Conservation (phyloP, 371 early-diverging fungal species). For the Coemansia sp. region DNA sequence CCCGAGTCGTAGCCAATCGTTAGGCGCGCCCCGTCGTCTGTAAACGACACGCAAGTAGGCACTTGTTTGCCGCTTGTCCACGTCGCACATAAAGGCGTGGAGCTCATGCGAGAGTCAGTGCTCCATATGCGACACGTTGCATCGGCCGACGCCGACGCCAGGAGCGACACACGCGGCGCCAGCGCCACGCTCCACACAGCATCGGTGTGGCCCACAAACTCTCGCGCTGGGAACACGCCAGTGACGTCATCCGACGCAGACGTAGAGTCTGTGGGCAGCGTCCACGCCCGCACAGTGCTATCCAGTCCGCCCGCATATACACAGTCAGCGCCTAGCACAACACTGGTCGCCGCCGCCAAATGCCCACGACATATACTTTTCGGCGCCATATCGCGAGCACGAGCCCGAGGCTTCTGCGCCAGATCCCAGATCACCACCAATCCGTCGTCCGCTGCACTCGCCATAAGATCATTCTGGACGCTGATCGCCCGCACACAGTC, state of each 20-base stretch:
- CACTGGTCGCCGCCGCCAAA: slow-evolving; percentile 44
- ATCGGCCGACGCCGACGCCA: slow-evolving; percentile 47
- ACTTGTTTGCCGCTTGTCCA: not conserved
- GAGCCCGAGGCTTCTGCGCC: slow-evolving; percentile 5
- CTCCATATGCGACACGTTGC: slow-evolving; percentile 35
- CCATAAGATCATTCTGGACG: not conserved
- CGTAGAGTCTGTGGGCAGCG: slow-evolving; percentile 12
- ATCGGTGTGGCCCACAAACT: slow-evolving; percentile 28
- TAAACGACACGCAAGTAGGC: slow-evolving; percentile 20
- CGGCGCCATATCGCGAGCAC: slow-evolving; percentile 13
- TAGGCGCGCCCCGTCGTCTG: slow-evolving; percentile 8
- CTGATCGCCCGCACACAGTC: slow-evolving; percentile 31
- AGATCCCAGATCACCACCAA: slow-evolving; percentile 46
- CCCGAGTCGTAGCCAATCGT: slow-evolving; percentile 27
- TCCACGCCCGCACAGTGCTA: slow-evolving; percentile 32
- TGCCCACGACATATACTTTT: slow-evolving; percentile 35
- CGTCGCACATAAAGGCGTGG: slow-evolving; percentile 4
- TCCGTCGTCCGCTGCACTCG: slow-evolving; percentile 43
- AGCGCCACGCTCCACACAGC: slow-evolving; percentile 49
- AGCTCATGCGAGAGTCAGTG: not conserved
- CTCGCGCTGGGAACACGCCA: slow-evolving; percentile 20
- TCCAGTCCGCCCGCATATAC: slow-evolving; percentile 45
- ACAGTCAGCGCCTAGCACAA: slow-evolving; percentile 9
- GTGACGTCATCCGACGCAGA: not conserved
- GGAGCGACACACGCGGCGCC: slow-evolving; percentile 6